Percentiles rank a stretch among this genome's conserved stretches.
These are phyloP conservation scores for Monilinia fructigena DNA, from an alignment of 2,329 filamentous ascomycete species.

Conservation along the genomic window DNA sequence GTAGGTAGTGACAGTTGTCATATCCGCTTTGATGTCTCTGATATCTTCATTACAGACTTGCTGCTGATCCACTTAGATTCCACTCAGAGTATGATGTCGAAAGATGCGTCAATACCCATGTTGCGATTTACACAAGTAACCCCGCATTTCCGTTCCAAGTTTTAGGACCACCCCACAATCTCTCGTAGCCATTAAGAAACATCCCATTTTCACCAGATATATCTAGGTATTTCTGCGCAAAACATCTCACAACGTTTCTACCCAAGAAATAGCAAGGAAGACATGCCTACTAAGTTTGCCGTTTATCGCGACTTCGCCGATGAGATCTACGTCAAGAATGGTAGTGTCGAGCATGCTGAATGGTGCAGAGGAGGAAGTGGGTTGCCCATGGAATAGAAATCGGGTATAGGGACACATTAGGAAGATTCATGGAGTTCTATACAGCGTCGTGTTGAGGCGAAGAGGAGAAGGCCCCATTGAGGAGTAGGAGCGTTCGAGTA, in stretches of 20 bases:
- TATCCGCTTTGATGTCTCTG: neutral
- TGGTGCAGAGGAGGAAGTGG: neutral
- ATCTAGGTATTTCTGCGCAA: neutral
- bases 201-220: neutral
- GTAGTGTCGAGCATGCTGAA: neutral
- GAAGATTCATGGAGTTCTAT: neutral
- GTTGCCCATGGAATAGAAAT: neutral
- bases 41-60: neutral
- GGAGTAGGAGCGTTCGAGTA: neutral
- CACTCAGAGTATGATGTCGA: neutral
- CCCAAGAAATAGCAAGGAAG: neutral
- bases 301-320: neutral
- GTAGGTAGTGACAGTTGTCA: neutral
- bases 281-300: neutral
- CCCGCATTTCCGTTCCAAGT: neutral
- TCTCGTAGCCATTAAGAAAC: neutral
- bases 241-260: neutral
- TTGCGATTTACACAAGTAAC: neutral
- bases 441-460: neutral
- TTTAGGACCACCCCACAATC: neutral
- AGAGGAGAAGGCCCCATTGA: neutral
- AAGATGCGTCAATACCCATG: neutral
- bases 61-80: neutral
- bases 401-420: neutral
- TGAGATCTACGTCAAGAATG: neutral